Evolutionary conservation across 2,329 filamentous ascomycete genomes (phyloP).

Genomic region (Dactylellina haptotyla): DNA sequence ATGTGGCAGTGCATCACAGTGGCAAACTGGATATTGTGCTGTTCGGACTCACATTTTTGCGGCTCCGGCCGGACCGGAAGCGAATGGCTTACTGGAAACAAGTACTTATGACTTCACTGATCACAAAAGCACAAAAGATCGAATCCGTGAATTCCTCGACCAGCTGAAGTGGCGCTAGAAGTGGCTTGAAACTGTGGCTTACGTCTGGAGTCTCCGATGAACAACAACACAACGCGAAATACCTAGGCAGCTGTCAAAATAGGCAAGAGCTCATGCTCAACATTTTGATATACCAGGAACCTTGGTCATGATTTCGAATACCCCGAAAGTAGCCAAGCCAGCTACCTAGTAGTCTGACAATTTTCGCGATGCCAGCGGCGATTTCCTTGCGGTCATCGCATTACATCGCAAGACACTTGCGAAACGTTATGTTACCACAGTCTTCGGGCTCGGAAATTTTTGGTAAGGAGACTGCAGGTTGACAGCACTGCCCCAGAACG

Average conservation of each 20-base stretch:
- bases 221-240: slow-evolving; percentile 1
- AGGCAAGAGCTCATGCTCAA: slow-evolving; percentile 43
- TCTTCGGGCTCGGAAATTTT: slow-evolving; percentile 32
- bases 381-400: slow-evolving; percentile 16
- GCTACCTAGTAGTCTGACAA: slow-evolving; percentile 35
- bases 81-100: background rate
- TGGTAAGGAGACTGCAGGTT: slow-evolving; percentile 18
- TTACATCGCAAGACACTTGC: background rate
- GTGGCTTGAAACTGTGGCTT: slow-evolving; percentile 43
- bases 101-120: slow-evolving; percentile 13
- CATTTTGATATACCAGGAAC: slow-evolving; percentile 1
- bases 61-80: slow-evolving; percentile 25
- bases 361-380: slow-evolving; percentile 13
- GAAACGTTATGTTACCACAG: background rate
- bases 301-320: slow-evolving; percentile 19
- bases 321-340: background rate
- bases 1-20: slow-evolving; percentile 42
- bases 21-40: slow-evolving; percentile 24
- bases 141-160: background rate
- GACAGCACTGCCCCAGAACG: slow-evolving; percentile 32
- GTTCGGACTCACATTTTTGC: background rate
- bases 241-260: slow-evolving; percentile 32
- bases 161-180: slow-evolving; percentile 19
- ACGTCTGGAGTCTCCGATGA: background rate
- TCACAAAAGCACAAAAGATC: slow-evolving; percentile 9